A percentile compares a stretch with the other conserved stretches of the same genome.
These are phyloP conservation scores for Zygosaccharomyces pseudobailii DNA, from an alignment of 1,139 yeast species.

Conservation along the genomic window DNA sequence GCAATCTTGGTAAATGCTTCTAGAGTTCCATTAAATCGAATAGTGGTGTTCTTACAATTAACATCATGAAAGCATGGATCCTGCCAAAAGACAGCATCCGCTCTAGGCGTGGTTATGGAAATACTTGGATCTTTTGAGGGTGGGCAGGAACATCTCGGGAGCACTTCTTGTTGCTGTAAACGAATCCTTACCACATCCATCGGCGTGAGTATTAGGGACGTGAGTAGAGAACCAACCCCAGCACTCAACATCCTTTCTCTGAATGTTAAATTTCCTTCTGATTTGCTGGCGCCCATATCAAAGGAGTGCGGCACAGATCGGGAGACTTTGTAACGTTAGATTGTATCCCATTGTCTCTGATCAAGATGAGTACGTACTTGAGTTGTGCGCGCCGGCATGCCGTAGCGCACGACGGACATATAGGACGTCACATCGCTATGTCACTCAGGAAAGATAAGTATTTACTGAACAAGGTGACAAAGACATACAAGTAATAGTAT, in stretches of 20 bases:
- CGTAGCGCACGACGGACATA: constrained; percentile 1
- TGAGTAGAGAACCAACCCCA: constrained; percentile 82
- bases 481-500: too few relatives aligned
- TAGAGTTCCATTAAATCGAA: constrained; percentile 51
- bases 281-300: constrained; percentile 7
- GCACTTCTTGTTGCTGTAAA: constrained; percentile 78
- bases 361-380: neutral
- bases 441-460: too few relatives aligned
- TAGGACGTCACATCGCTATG: neutral
- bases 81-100: constrained; percentile 40
- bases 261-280: constrained; percentile 15
- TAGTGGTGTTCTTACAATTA: constrained; percentile 22
- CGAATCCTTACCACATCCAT: constrained; percentile 90
- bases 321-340: too few relatives aligned
- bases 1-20: constrained; percentile 68
- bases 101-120: constrained; percentile 16
- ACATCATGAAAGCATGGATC: constrained; percentile 33
- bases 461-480: too few relatives aligned
- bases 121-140: constrained; percentile 18
- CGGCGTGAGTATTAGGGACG: constrained; percentile 85
- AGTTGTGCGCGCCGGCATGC: neutral
- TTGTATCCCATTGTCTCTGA: neutral
- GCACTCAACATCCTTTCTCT: constrained; percentile 77
- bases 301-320: too few relatives aligned
- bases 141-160: constrained; percentile 40